Conservation (phyloP, 495 filamentous ascomycete species). For the Talaromyces adpressus region DNA sequence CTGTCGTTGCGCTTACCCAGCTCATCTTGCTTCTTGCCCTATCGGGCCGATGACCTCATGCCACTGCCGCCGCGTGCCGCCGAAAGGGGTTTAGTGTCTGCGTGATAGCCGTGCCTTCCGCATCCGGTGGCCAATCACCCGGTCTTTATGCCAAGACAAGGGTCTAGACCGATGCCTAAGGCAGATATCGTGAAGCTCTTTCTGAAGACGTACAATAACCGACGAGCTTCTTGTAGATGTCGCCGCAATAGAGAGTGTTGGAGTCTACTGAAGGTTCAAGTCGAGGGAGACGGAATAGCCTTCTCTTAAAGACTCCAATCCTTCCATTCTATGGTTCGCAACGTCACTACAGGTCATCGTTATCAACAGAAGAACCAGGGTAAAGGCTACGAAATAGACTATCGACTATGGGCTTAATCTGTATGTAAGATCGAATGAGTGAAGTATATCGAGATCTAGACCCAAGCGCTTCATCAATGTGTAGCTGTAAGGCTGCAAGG, state of each 20-base stretch:
- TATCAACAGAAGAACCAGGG: background rate
- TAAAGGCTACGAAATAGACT: background rate
- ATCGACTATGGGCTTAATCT: background rate
- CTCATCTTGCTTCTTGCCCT: background rate
- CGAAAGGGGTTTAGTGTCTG: background rate
- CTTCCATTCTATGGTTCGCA: background rate
- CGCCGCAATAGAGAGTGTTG: background rate
- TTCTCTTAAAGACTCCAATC: background rate
- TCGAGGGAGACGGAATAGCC: background rate
- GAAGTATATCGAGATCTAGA: background rate
- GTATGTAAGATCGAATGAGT: background rate
- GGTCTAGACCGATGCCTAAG: slow-evolving; percentile 3
- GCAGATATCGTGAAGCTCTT: background rate
- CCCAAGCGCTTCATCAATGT: background rate
- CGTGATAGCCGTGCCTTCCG: background rate
- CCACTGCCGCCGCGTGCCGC: background rate
- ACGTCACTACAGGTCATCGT: background rate
- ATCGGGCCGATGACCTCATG: slow-evolving; percentile 2
- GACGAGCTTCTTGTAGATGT: background rate
- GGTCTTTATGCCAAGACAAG: background rate
- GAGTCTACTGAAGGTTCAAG: background rate
- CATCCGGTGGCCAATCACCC: slow-evolving; percentile 1
- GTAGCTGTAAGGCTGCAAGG: background rate
- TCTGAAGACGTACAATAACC: background rate
- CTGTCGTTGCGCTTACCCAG: background rate